Percentiles rank a stretch among this genome's conserved stretches.
phyloP scores from a whole-genome alignment of 768 basidiomycete genomes.

The Thelephora ganbajun region DNA sequence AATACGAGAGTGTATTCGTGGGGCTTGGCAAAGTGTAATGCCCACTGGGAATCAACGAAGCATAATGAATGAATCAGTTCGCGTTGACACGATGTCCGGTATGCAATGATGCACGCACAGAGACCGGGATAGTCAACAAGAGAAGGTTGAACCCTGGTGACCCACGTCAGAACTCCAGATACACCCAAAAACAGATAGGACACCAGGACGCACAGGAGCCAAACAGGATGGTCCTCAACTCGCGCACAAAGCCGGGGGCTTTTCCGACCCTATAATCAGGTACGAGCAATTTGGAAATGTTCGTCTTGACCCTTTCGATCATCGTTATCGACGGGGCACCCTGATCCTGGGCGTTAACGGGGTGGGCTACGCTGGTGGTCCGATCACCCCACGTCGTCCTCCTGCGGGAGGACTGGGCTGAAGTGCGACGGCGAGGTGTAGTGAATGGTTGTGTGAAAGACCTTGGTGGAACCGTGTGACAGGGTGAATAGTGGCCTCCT shows the following conservation, averaged over 20 bases:
- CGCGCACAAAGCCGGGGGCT: conserved; percentile 29
- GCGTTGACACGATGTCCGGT: neutral
- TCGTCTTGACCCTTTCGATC: neutral
- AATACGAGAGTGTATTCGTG: conserved; percentile 47
- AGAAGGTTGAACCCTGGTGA: conserved; percentile 54
- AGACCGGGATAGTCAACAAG: conserved; percentile 57
- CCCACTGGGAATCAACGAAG: conserved; percentile 41
- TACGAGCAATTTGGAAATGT: neutral
- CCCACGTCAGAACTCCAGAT: neutral
- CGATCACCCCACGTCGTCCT: no score
- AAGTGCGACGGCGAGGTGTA: no score
- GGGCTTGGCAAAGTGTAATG: conserved; percentile 44
- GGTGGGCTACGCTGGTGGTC: no score
- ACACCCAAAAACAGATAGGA: neutral
- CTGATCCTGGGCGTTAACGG: no score
- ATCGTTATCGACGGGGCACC: neutral
- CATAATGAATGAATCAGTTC: neutral
- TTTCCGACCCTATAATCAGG: conserved; percentile 19
- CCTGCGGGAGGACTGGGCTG: no score
- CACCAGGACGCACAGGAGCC: conserved; percentile 37
- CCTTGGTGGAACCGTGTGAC: no score
- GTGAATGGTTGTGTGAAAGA: no score
- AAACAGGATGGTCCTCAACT: conserved; percentile 37
- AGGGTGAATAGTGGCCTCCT: no score
- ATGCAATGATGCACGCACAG: conserved; percentile 25